phyloP scores from a whole-genome alignment of 345 rosid genomes.

The Alliaria petiolata region DNA sequence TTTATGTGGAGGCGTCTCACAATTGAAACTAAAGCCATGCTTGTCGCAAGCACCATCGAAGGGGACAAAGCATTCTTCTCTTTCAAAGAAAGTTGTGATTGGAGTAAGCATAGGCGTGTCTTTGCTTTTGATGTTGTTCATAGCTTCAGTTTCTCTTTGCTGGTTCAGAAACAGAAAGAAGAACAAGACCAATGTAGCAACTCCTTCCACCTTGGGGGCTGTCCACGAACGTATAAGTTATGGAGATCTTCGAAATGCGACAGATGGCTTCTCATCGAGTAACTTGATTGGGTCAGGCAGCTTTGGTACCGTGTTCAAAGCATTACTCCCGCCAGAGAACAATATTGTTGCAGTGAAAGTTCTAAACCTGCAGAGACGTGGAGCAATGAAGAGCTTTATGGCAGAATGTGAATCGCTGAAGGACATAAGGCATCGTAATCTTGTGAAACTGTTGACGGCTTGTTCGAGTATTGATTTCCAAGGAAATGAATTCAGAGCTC shows the following conservation, averaged over 20 bases:
- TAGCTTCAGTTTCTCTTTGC: not conserved
- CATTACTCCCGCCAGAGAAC: not conserved
- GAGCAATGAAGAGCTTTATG: constrained; percentile 43
- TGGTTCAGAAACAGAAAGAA: not conserved
- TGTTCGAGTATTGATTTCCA: constrained; percentile 46
- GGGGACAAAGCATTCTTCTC: not conserved
- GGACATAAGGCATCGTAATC: constrained; percentile 43
- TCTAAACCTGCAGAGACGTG: constrained; percentile 33
- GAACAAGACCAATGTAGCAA: not conserved
- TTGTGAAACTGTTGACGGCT: constrained; percentile 42
- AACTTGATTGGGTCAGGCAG: not conserved
- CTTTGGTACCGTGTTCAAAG: not conserved
- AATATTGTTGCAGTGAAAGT: constrained; percentile 33
- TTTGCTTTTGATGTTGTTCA: not conserved
- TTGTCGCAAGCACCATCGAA: not conserved
- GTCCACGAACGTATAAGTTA: not conserved
- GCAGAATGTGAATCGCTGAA: constrained; percentile 45
- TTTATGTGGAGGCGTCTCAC: not conserved
- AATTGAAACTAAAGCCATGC: not conserved
- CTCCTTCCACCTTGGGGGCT: not conserved
- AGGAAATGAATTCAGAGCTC: constrained; percentile 51
- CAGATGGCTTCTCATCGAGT: not conserved
- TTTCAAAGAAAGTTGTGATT: not conserved
- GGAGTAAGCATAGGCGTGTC: not conserved
- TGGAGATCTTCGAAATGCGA: not conserved